phyloP scores from a whole-genome alignment of 495 filamentous ascomycete species.

The Halenospora varia region DNA sequence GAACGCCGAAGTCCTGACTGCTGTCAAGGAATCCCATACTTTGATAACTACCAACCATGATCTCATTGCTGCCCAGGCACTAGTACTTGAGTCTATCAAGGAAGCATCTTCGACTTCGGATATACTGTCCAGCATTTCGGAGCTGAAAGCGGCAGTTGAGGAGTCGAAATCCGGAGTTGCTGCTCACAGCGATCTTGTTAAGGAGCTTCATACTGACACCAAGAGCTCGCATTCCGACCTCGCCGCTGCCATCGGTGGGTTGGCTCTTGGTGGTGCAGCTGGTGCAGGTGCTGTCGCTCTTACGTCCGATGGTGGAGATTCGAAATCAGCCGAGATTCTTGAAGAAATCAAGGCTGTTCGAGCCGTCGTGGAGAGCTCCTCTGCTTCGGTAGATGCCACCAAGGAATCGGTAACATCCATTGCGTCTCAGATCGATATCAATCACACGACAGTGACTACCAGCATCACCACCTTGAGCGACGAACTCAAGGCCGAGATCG shows the following conservation, averaged over 20 bases:
- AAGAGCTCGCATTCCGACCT: constrained; percentile 13
- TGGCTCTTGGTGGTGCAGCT: constrained; percentile 16
- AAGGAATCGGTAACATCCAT: constrained; percentile 12
- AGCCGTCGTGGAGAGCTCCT: constrained; percentile 8
- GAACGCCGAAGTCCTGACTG: constrained; percentile 7
- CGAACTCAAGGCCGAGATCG: constrained; percentile 22
- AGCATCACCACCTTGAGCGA: constrained; percentile 19
- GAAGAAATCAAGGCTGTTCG: constrained; percentile 18
- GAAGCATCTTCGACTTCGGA: constrained; percentile 8
- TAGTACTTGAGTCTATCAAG: constrained; percentile 15
- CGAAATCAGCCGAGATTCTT: constrained; percentile 9
- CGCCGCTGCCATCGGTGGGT: constrained; percentile 1
- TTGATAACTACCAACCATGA: constrained; percentile 7
- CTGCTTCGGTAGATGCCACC: background rate
- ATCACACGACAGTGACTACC: constrained; percentile 19
- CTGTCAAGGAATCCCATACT: constrained; percentile 7
- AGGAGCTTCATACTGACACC: constrained; percentile 14
- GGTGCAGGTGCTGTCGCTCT: constrained; percentile 6
- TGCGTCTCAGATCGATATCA: constrained; percentile 17
- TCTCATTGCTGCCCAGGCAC: constrained; percentile 11
- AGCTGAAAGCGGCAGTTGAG: constrained; percentile 14
- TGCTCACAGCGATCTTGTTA: constrained; percentile 13
- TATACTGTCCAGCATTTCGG: constrained; percentile 14
- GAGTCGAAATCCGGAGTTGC: constrained; percentile 19
- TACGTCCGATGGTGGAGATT: background rate